Evolutionary conservation across 208 protist species (phyloP).

Genomic region (Trypanosoma brucei): DNA sequence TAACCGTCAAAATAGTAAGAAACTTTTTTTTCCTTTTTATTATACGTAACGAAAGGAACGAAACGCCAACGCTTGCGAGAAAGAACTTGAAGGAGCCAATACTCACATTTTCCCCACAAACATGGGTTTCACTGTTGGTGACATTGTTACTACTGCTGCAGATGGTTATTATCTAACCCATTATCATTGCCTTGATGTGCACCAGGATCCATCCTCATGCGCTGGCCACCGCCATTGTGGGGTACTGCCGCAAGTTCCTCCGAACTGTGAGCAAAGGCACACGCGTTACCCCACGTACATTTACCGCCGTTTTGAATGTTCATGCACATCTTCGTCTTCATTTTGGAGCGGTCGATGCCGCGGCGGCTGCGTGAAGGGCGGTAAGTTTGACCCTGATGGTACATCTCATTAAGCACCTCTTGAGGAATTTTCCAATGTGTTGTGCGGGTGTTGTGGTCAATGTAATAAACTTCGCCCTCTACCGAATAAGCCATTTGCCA

Average conservation of each 20-base stretch:
- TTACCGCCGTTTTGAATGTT: constrained; percentile 83
- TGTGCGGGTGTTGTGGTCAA: constrained; percentile 80
- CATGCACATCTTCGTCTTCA: constrained; percentile 92
- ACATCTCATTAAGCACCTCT: constrained; percentile 76
- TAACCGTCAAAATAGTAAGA: no score
- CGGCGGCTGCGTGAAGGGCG: constrained; percentile 42
- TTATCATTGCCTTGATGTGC: not conserved
- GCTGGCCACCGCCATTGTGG: constrained; percentile 15
- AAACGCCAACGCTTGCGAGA: no score
- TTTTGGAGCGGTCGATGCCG: constrained; percentile 78
- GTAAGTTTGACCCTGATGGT: constrained; percentile 35
- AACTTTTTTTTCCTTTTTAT: no score
- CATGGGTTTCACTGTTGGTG: no score
- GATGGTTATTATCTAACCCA: constrained; percentile 6
- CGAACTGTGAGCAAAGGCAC: constrained; percentile 82
- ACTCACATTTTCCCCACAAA: no score
- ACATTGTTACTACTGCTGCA: not conserved
- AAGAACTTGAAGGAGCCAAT: no score
- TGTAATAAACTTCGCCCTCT: constrained; percentile 75
- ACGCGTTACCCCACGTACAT: constrained; percentile 80
- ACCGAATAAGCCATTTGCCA: constrained; percentile 78
- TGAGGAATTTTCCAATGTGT: not conserved
- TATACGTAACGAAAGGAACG: no score
- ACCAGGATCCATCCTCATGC: not conserved
- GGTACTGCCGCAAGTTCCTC: constrained; percentile 56